Percentiles rank a stretch among this genome's conserved stretches.
Conservation (phyloP, 495 filamentous ascomycete species). For the Filosporella fistucella region DNA sequence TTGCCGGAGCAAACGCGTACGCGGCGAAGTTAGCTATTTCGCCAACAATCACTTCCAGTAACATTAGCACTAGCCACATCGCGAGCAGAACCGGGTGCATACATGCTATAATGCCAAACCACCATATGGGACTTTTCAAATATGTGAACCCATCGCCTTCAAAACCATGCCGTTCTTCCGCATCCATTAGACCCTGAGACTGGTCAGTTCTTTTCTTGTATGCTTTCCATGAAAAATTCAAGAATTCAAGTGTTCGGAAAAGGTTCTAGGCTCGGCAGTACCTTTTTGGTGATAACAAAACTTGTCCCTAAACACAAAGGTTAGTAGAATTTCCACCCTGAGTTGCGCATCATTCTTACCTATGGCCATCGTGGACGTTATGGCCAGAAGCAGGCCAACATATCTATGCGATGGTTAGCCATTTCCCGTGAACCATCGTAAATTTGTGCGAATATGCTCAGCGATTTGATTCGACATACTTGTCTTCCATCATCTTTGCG, state of each 20-base stretch:
- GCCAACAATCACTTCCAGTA: slow-evolving; percentile 62
- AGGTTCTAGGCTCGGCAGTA: slow-evolving; percentile 3
- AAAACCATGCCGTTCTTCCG: slow-evolving; percentile 87
- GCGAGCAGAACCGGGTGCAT: slow-evolving; percentile 29
- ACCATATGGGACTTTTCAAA: slow-evolving; percentile 89
- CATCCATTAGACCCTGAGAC: slow-evolving; percentile 77
- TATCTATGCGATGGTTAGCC: slow-evolving; percentile 25
- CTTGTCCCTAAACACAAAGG: slow-evolving; percentile 38
- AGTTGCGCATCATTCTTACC: slow-evolving; percentile 25
- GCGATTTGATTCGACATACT: slow-evolving; percentile 52
- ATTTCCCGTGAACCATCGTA: slow-evolving; percentile 12
- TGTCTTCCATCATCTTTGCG: slow-evolving; percentile 75
- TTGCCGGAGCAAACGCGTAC: slow-evolving; percentile 96
- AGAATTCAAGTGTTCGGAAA: not conserved
- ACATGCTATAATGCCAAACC: slow-evolving; percentile 87
- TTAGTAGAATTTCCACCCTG: not conserved
- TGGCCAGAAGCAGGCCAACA: slow-evolving; percentile 58
- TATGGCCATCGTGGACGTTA: slow-evolving; percentile 89
- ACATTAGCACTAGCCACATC: slow-evolving; percentile 17
- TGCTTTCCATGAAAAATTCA: not conserved
- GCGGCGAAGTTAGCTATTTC: slow-evolving; percentile 96
- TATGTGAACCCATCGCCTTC: slow-evolving; percentile 96
- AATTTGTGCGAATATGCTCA: not conserved
- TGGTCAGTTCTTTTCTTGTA: slow-evolving; percentile 15
- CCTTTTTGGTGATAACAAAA: slow-evolving; percentile 29